Conservation (phyloP, 306 rosid genomes). For the Castanospermum australe region DNA sequence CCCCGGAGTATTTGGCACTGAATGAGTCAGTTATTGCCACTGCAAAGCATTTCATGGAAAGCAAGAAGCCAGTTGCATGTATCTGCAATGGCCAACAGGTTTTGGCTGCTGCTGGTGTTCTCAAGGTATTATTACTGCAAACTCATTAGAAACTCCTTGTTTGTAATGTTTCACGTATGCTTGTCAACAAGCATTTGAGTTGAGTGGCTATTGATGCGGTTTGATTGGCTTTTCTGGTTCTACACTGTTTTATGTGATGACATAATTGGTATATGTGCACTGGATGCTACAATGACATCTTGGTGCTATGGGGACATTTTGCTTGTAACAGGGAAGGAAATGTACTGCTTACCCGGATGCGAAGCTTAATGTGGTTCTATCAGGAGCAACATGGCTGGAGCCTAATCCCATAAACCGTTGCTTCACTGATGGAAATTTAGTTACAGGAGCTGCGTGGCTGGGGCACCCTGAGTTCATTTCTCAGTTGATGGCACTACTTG, state of each 20-base stretch:
- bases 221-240: background rate
- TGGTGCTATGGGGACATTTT: background rate
- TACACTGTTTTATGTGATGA: background rate
- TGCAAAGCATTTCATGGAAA: slow-evolving; percentile 46
- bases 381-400: slow-evolving; percentile 86
- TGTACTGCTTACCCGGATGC: slow-evolving; percentile 89
- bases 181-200: background rate
- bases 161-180: background rate
- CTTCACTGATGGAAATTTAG: slow-evolving; percentile 82
- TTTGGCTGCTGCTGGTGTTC: slow-evolving; percentile 82
- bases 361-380: slow-evolving; percentile 65
- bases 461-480: slow-evolving; percentile 87
- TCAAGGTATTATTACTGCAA: slow-evolving; percentile 54
- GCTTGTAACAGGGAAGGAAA: slow-evolving; percentile 63
- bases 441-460: slow-evolving; percentile 89
- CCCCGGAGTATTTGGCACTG: slow-evolving; percentile 45
- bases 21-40: slow-evolving; percentile 33
- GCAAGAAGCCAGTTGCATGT: slow-evolving; percentile 50
- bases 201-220: background rate
- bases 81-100: slow-evolving; percentile 70
- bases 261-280: background rate
- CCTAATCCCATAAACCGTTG: slow-evolving; percentile 83
- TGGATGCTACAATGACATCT: background rate
- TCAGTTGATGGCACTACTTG: slow-evolving; percentile 75
- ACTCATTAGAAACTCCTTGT: background rate